Evolutionary conservation across 495 filamentous ascomycete genomes (phyloP), one percentile per base, ranked within the genome.

Genomic region (Penicillium canariense): DNA sequence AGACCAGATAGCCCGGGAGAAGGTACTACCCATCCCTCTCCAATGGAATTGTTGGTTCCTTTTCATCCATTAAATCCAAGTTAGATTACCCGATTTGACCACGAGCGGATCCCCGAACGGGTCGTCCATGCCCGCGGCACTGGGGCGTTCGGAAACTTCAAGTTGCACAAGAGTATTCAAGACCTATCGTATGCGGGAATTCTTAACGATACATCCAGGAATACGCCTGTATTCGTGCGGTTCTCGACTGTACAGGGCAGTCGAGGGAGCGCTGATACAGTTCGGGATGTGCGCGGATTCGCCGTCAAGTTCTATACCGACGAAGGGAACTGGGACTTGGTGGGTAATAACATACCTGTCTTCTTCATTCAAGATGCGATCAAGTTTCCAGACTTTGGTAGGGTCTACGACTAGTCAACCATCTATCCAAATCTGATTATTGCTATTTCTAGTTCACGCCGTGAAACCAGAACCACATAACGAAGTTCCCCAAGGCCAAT

Each of bases 81-180:
- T 27, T 40, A 91, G 88, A 89, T 91, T 43, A 81, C 84, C 64
- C 81, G 84, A 51, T 93, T 96, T 63, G 89, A 94, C 61, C 89
- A 94, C 58, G 90, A 96, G 68, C 82, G 90, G 47, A 93, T 94
- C 48, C 90, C 90, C 4, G 90, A 95, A 70, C 79, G 91, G 45
- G 90, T 95, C 12, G 90, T 96, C 4, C 91, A 96, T 64, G 91
- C 91, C 25, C 87, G 91, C 30, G 91, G 90, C 20, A 74, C 82
- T 12, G 91, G 84, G 31, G 91, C 91, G n/a, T 95, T 94, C 60
- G 91, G 91, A 10, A 90, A 81, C 23, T 96, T 95, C 75, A 87
- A 77, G 49, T 71, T 96, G 2, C 77, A 80, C 52, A 78, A 93
- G 68, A 86, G 84, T 57, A 82, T 84, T 32, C 71, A 77, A 39